These are phyloP conservation scores for Ganoderma sinense DNA, from an alignment of 1,284 basidiomycete species.

Conservation along the genomic window DNA sequence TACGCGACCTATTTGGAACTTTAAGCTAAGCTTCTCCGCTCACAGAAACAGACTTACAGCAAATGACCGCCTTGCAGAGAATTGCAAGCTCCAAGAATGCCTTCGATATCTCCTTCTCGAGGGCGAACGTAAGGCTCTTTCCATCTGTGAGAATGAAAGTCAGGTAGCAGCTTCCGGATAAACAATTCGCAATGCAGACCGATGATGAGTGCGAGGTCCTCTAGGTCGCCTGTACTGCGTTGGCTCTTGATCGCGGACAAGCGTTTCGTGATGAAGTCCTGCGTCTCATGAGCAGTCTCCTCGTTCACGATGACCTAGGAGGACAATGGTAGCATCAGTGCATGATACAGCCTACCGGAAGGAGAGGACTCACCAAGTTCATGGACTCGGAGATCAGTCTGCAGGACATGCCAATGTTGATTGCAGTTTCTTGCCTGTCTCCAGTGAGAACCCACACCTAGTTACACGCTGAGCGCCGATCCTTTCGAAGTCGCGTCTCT, in stretches of 20 bases:
- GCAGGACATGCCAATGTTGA: conserved; percentile 99
- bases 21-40: background rate
- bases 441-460: conserved; percentile 98
- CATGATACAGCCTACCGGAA: background rate
- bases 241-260: conserved; percentile 94
- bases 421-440: conserved; percentile 98
- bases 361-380: conserved; percentile 75
- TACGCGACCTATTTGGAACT: conserved; percentile 76
- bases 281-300: conserved; percentile 82
- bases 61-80: conserved; percentile 98
- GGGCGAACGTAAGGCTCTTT: conserved; percentile 91
- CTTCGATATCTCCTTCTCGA: conserved; percentile 92
- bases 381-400: conserved; percentile 97
- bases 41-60: conserved; percentile 66
- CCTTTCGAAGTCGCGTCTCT: background rate
- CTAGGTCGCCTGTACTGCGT: conserved; percentile 87
- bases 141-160: conserved; percentile 68
- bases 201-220: conserved; percentile 95
- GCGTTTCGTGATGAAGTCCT: conserved; percentile 89
- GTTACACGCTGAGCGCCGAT: background rate
- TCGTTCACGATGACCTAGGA: conserved; percentile 94
- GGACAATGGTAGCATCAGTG: background rate
- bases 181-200: conserved; percentile 56
- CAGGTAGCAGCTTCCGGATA: background rate
- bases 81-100: conserved; percentile 95